These are phyloP conservation scores for Neoascochyta sp. DNA, from an alignment of 2,329 filamentous ascomycete genomes.

Conservation along the genomic window DNA sequence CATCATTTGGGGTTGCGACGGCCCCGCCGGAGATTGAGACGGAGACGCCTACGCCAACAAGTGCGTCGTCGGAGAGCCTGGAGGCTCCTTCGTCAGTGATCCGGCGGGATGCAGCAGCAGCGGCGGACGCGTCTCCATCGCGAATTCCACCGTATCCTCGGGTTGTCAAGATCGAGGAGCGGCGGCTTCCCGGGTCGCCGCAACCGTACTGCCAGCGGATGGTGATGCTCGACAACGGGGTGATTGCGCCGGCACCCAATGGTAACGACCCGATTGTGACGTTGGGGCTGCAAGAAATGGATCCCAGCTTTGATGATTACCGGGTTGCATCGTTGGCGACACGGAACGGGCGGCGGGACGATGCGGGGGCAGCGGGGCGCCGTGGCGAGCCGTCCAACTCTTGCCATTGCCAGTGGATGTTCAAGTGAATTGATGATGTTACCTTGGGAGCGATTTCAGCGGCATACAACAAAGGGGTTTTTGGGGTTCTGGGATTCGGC, in stretches of 20 bases:
- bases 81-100: constrained; percentile 9
- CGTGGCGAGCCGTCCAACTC: constrained; percentile 27
- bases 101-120: constrained; percentile 14
- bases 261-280: constrained; percentile 35
- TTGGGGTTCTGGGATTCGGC: constrained; percentile 7
- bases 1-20: constrained; percentile 8
- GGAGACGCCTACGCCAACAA: constrained; percentile 5
- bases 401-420: constrained; percentile 42
- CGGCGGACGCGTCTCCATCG: constrained; percentile 15
- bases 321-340: constrained; percentile 5
- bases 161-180: constrained; percentile 64
- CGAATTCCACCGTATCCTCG: constrained; percentile 49
- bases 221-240: constrained; percentile 54
- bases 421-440: constrained; percentile 34
- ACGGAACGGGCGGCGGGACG: constrained; percentile 15
- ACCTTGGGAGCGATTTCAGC: neutral
- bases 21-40: constrained; percentile 6
- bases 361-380: constrained; percentile 9
- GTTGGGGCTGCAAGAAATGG: constrained; percentile 41
- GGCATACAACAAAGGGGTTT: constrained; percentile 5
- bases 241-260: constrained; percentile 38
- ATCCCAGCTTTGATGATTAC: constrained; percentile 36
- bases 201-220: constrained; percentile 64
- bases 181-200: constrained; percentile 49
- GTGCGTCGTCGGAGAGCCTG: constrained; percentile 4